These are phyloP conservation scores for Phytophthora cactorum DNA, from an alignment of 352 stramenopile genomes.

Conservation along the genomic window DNA sequence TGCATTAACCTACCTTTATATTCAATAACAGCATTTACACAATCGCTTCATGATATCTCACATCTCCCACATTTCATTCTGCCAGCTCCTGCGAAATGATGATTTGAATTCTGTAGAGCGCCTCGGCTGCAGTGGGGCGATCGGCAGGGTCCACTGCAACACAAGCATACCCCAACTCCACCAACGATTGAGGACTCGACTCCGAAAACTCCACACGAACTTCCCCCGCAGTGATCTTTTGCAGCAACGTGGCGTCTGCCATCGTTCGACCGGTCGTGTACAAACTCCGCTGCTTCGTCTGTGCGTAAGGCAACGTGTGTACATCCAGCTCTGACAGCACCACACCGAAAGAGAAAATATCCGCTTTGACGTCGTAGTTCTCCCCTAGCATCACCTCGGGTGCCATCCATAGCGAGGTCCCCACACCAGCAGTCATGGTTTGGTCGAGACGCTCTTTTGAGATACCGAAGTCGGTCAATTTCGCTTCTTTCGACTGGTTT, in stretches of 20 bases:
- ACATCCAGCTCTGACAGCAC: conserved; percentile 53
- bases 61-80: not conserved
- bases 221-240: conserved; percentile 20
- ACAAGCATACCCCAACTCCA: not conserved
- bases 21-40: too few species aligned
- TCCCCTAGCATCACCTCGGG: conserved; percentile 28
- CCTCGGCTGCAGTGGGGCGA: conserved; percentile 27
- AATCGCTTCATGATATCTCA: too few species aligned
- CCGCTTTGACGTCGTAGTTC: conserved; percentile 19
- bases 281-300: conserved; percentile 35
- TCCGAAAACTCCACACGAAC: conserved; percentile 25
- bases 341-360: conserved; percentile 34
- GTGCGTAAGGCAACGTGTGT: conserved; percentile 50
- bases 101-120: conserved; percentile 30
- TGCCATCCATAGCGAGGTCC: conserved; percentile 26
- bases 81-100: conserved; percentile 2
- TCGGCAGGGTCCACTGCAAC: not conserved
- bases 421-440: conserved; percentile 29
- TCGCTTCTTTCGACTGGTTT: conserved; percentile 44
- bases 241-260: conserved; percentile 16
- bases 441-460: conserved; percentile 50
- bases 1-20: not conserved
- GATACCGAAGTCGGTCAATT: conserved; percentile 71
- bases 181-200: conserved; percentile 9
- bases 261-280: conserved; percentile 8